These are phyloP conservation scores for Dioszegia crocea DNA, from an alignment of 768 basidiomycete genomes.

Conservation along the genomic window DNA sequence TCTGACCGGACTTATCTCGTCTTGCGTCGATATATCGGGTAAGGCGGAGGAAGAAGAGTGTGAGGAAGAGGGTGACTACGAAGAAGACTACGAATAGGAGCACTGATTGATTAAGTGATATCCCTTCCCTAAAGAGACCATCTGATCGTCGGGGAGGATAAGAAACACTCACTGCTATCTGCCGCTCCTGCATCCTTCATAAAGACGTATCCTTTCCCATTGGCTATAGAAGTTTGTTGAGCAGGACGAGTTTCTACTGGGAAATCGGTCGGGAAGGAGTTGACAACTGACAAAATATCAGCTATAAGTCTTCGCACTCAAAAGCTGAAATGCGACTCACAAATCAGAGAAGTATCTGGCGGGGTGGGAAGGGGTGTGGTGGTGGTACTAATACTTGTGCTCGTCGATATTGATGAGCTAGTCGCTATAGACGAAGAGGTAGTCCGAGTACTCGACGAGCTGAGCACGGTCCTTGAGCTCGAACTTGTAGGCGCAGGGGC, in stretches of 20 bases:
- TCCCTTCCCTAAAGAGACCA: neutral
- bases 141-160: neutral
- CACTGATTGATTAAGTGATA: slow-evolving; percentile 10
- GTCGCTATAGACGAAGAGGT: neutral
- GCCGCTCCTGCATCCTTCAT: slow-evolving; percentile 14
- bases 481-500: neutral
- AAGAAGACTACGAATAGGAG: too few relatives aligned
- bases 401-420: neutral
- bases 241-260: slow-evolving; percentile 19
- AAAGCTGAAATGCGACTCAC: neutral
- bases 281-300: slow-evolving; percentile 14
- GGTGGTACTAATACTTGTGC: neutral
- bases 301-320: neutral
- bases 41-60: slow-evolving; percentile 12
- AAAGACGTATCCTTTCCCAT: slow-evolving; percentile 21
- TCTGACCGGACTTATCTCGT: neutral
- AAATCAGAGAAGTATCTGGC: neutral
- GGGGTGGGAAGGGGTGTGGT: neutral
- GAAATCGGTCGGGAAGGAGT: slow-evolving; percentile 29
- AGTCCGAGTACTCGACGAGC: too few relatives aligned
- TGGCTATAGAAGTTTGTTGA: neutral
- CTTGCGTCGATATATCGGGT: slow-evolving; percentile 7
- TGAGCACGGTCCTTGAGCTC: neutral
- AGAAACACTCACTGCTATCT: slow-evolving; percentile 31
- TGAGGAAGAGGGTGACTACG: too few relatives aligned